Conservation (phyloP, 164 flowering plant genomes). For the Dillenia turbinata region DNA sequence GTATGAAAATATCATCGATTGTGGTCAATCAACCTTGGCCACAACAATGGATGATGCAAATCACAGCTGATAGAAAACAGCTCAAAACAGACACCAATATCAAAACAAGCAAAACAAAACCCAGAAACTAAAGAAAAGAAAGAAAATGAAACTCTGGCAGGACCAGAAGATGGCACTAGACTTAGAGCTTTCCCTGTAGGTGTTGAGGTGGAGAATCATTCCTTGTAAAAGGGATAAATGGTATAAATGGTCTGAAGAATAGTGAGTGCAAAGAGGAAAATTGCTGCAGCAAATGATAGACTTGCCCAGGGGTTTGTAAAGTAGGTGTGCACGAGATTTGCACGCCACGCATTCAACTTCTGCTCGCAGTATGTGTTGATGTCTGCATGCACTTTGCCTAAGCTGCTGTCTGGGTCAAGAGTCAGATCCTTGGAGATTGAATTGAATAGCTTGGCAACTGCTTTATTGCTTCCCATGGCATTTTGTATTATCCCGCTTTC, state of each 20-base stretch:
- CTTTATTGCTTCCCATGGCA: conserved; percentile 8
- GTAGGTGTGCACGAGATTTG: conserved; percentile 8
- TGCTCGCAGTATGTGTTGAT: conserved; percentile 5
- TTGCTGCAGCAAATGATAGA: conserved; percentile 13
- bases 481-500: conserved; percentile 7
- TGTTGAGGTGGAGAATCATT: too few relatives aligned
- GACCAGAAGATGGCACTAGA: too few relatives aligned
- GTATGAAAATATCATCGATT: too few relatives aligned
- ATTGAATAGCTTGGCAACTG: conserved; percentile 12
- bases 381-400: background rate
- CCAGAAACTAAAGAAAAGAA: too few relatives aligned
- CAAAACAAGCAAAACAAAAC: too few relatives aligned
- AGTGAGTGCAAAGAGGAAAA: conserved; percentile 14
- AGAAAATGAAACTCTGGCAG: too few relatives aligned
- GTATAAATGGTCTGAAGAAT: conserved; percentile 11
- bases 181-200: too few relatives aligned
- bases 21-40: too few relatives aligned
- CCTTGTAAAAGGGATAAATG: too few relatives aligned
- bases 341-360: conserved; percentile 2
- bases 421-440: conserved; percentile 6
- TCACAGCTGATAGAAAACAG: too few relatives aligned
- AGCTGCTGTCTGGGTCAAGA: background rate
- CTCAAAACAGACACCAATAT: too few relatives aligned
- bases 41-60: too few relatives aligned
- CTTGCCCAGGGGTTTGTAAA: conserved; percentile 16